phyloP scores from a whole-genome alignment of 257 asterid genomes.

The Thymus mandschuricus region DNA sequence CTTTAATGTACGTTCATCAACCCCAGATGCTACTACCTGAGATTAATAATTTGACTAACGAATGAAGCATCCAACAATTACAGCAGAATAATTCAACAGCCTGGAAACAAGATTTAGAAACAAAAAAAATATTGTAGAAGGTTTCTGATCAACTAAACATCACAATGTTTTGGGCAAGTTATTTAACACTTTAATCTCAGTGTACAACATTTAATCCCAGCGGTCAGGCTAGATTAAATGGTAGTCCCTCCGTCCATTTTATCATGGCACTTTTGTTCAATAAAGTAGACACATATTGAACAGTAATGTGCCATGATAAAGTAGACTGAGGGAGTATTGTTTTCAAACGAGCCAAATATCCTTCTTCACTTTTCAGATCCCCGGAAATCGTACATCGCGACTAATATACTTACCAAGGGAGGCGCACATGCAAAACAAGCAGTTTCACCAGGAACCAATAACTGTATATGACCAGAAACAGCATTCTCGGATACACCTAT shows the following conservation, averaged over 20 bases:
- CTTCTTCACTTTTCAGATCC: neutral
- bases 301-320: too few species aligned
- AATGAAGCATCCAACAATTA: slow-evolving; percentile 12
- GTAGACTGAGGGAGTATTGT: neutral
- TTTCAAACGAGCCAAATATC: slow-evolving; percentile 9
- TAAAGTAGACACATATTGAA: too few species aligned
- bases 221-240: slow-evolving; percentile 4
- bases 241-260: too few species aligned
- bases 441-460: slow-evolving; percentile 94
- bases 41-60: slow-evolving; percentile 20
- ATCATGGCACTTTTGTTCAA: too few species aligned
- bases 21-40: slow-evolving; percentile 97
- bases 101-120: slow-evolving; percentile 17
- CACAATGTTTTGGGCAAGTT: neutral
- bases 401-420: slow-evolving; percentile 73
- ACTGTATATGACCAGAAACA: slow-evolving; percentile 96
- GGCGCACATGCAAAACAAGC: slow-evolving; percentile 99
- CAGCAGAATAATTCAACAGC: slow-evolving; percentile 20
- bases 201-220: slow-evolving; percentile 1
- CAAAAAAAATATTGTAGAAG: slow-evolving; percentile 6
- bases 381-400: slow-evolving; percentile 13
- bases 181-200: slow-evolving; percentile 9
- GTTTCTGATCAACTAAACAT: slow-evolving; percentile 23
- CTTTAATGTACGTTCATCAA: slow-evolving; percentile 93
- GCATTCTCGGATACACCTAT: slow-evolving; percentile 98